A percentile compares a stretch with the other conserved stretches of the same genome.
These are phyloP conservation scores for Neurospora sp. DNA, from an alignment of 495 filamentous ascomycete genomes.

Conservation along the genomic window DNA sequence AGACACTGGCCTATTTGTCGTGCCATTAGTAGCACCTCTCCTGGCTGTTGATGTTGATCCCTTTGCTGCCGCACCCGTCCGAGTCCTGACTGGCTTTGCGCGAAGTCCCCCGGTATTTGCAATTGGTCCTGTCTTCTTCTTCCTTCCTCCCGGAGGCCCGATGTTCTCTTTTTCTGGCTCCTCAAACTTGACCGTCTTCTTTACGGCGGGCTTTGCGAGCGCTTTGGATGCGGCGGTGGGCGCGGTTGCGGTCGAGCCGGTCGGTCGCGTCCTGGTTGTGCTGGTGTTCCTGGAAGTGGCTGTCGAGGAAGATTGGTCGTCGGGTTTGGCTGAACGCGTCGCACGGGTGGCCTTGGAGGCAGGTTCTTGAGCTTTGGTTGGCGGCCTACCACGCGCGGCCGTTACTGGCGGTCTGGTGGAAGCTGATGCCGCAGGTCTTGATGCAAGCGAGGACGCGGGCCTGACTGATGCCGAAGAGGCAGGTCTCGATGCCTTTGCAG, in stretches of 20 bases:
- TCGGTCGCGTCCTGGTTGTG: background rate
- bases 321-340: background rate
- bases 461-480: background rate
- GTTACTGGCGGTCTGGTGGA: slow-evolving; percentile 9
- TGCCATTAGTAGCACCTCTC: background rate
- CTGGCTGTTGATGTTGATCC: background rate
- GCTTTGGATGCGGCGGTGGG: slow-evolving; percentile 17
- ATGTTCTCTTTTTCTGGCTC: slow-evolving; percentile 49
- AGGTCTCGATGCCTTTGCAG: background rate
- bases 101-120: slow-evolving; percentile 28
- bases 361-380: slow-evolving; percentile 23
- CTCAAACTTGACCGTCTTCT: slow-evolving; percentile 48
- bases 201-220: slow-evolving; percentile 26
- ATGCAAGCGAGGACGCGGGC: background rate
- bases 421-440: background rate
- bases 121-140: slow-evolving; percentile 16
- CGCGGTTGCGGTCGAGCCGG: slow-evolving; percentile 4
- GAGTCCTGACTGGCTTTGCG: slow-evolving; percentile 33
- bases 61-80: background rate
- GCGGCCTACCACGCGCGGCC: slow-evolving; percentile 32
- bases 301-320: background rate
- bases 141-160: slow-evolving; percentile 17
- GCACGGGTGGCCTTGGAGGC: slow-evolving; percentile 18
- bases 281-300: background rate
- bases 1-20: background rate